Base-by-base conservation (phyloP, 805 yeast genomes). In the Yarrowia osloensis region DNA sequence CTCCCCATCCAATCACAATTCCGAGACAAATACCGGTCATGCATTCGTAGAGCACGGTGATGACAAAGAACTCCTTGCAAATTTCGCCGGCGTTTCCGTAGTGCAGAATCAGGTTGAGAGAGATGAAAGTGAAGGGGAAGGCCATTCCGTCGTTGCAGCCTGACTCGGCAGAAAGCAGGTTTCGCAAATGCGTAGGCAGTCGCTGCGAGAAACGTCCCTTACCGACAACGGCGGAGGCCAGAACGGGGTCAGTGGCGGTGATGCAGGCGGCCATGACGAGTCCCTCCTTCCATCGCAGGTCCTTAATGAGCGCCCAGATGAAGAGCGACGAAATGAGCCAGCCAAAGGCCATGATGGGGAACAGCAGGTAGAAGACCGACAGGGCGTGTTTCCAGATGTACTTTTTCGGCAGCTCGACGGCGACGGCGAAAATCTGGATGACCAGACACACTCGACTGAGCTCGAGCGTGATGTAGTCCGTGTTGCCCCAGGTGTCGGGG, bases 81-180 rank as follows among this genome's bases (percentile, higher is more conserved):
- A 92, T 89, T 69, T 84, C 86, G 3, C 86, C 83, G 1, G 87
- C 85, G 65, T 89, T 77, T 3, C 89, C 89, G 33, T 83, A 82
- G 74, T 88, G 86, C n/a, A 85, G 75, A 65, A 92, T 84, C 55
- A 91, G 74, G 74, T 88, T 84, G 69, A 91, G 78, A 1, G 95
- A 86, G 47, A 93, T 74, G 76, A 78, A 81, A 28, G 90, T 89
- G 74, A 92, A 92, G 0, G 98, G 98, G 74, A 90, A 92, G 0
- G 97, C 97, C 95, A 92, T 88, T 50, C 98, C 98, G 74, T 92
- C 98, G 76, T 92, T 92, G 75, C 97, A 89, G 3, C 93, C 96
- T 0, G 94, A 88, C 72, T 91, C 96, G 0, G 97, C 96, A 33
- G 93, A 85, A 28, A 93, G 79, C 55, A 92, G 77, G 73, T 91